Percentiles rank a stretch among this genome's conserved stretches.
These are phyloP conservation scores for Ganoderma sp. DNA, from an alignment of 1,284 basidiomycete genomes.

Conservation along the genomic window DNA sequence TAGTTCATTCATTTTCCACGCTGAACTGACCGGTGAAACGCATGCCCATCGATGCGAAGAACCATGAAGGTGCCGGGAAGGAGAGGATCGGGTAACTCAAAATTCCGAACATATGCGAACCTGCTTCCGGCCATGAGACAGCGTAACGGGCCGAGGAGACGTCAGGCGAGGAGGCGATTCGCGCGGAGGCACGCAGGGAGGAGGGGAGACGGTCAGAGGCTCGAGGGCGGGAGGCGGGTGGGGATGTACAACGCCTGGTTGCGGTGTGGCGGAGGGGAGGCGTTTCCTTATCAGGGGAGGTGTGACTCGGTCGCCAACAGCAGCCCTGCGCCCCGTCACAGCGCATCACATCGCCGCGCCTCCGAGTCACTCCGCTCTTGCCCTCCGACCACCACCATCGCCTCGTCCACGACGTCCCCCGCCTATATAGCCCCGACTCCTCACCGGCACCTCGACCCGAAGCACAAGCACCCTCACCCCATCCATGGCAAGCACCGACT, in stretches of 20 bases:
- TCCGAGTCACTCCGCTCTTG: constrained; percentile 34
- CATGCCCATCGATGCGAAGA: constrained; percentile 90
- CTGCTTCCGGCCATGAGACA: constrained; percentile 85
- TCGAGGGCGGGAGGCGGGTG: constrained; percentile 8
- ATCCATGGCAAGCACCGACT: constrained; percentile 45
- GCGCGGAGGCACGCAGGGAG: background rate
- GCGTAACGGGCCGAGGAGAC: background rate
- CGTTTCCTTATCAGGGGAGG: constrained; percentile 29
- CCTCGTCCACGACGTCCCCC: constrained; percentile 6
- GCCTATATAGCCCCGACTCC: constrained; percentile 18
- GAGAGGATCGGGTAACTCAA: constrained; percentile 88
- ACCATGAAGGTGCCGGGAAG: constrained; percentile 88
- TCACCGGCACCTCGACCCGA: constrained; percentile 19
- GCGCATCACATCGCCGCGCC: constrained; percentile 27
- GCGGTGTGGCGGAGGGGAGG: constrained; percentile 26
- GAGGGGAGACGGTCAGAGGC: constrained; percentile 3
- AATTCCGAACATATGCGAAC: constrained; percentile 90
- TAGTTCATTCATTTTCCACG: background rate
- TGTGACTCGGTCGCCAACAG: constrained; percentile 35
- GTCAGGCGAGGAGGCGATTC: constrained; percentile 11
- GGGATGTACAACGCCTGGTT: constrained; percentile 26
- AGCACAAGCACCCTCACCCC: constrained; percentile 21
- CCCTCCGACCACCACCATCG: constrained; percentile 38
- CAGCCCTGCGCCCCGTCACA: constrained; percentile 34
- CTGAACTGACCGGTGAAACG: constrained; percentile 84